phyloP scores from a whole-genome alignment of 768 basidiomycete species.

The Pleurotus giganteus region DNA sequence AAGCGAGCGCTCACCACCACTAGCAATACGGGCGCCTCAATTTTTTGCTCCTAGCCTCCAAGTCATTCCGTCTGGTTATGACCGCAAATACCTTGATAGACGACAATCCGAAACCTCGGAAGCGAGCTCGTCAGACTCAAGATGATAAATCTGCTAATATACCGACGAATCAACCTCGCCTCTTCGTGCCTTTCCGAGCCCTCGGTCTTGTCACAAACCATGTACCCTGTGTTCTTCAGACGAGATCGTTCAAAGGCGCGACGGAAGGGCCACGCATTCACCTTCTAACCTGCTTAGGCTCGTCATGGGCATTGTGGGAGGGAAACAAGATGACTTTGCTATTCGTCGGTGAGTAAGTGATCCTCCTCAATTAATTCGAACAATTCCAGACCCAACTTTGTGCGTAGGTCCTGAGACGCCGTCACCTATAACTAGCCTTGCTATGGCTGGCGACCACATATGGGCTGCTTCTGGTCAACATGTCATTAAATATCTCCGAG shows the following conservation, averaged over 20 bases:
- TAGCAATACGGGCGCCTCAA: no score
- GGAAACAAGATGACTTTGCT: conserved; percentile 89
- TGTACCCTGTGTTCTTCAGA: conserved; percentile 86
- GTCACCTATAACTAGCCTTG: conserved; percentile 70
- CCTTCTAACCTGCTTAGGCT: conserved; percentile 84
- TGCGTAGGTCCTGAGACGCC: conserved; percentile 76
- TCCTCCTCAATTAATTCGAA: conserved; percentile 3
- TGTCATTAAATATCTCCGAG: conserved; percentile 79
- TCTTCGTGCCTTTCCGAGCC: conserved; percentile 94
- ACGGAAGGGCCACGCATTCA: conserved; percentile 82
- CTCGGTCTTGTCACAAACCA: conserved; percentile 93
- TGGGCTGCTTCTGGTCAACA: conserved; percentile 73
- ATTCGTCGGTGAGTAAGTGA: conserved; percentile 79
- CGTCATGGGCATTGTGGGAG: conserved; percentile 95
- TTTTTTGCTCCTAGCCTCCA: no score
- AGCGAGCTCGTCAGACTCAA: conserved; percentile 42
- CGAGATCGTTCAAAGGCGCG: conserved; percentile 80
- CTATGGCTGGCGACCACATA: conserved; percentile 82
- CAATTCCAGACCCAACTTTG: background rate
- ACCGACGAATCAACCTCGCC: conserved; percentile 35
- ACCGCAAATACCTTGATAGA: conserved; percentile 16
- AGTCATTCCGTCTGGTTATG: no score
- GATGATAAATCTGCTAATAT: conserved; percentile 15
- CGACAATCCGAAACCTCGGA: conserved; percentile 43
- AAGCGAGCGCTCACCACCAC: no score